Percentiles rank a stretch among this genome's conserved stretches.
These are phyloP conservation scores for Cercospora sojina DNA, from an alignment of 2,329 filamentous ascomycete species.

Conservation along the genomic window DNA sequence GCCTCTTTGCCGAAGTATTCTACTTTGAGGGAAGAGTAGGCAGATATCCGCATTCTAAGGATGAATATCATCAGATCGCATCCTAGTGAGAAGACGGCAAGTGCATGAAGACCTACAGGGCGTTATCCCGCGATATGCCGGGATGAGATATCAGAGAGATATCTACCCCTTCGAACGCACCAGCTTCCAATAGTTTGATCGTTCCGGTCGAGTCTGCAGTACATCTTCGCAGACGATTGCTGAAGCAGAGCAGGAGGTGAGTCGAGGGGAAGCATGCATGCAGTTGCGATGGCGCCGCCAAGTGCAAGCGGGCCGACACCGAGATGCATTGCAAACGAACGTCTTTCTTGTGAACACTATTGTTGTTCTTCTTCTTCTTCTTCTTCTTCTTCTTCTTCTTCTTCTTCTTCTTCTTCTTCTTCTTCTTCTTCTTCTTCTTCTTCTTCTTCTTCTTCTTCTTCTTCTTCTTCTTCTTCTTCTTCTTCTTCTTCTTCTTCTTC, in stretches of 20 bases:
- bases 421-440: too few species aligned
- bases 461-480: too few species aligned
- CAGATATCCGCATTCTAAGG: conserved; percentile 52
- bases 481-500: too few species aligned
- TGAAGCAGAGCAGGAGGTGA: not conserved
- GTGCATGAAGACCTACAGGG: not conserved
- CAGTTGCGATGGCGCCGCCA: not conserved
- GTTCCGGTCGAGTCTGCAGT: conserved; percentile 36
- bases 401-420: too few species aligned
- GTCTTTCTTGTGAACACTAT: not conserved
- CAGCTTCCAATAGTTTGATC: conserved; percentile 47
- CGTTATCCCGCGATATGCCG: conserved; percentile 40
- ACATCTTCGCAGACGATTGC: not conserved
- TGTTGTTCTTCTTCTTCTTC: too few species aligned
- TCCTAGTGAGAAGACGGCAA: not conserved
- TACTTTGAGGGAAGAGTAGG: conserved; percentile 48
- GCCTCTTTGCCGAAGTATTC: conserved; percentile 50
- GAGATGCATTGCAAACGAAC: not conserved
- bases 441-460: too few species aligned
- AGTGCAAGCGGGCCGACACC: not conserved
- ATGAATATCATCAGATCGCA: not conserved
- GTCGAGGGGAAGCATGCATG: not conserved
- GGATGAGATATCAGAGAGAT: conserved; percentile 40
- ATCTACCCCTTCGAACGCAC: conserved; percentile 45
- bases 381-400: too few species aligned